Conservation (phyloP, 108 stramenopile species). For the Asterionellopsis glacialis region DNA sequence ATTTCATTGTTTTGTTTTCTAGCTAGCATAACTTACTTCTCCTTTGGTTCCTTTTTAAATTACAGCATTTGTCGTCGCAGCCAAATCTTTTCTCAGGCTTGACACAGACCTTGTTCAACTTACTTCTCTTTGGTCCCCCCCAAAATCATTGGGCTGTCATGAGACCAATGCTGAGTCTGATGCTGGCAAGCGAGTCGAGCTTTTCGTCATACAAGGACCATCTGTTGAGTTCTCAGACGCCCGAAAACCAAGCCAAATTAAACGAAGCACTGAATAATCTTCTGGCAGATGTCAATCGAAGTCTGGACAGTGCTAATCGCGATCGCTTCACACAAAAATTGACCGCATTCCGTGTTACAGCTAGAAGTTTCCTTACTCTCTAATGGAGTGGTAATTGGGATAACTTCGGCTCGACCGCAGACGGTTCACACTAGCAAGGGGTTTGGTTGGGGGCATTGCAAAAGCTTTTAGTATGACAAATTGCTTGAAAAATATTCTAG, state of each 20-base stretch:
- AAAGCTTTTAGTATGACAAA: no score
- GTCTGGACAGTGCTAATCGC: conserved; percentile 91
- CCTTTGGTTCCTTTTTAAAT: background rate
- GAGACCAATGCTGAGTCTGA: conserved; percentile 95
- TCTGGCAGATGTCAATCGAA: conserved; percentile 84
- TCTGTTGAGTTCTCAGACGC: conserved; percentile 84
- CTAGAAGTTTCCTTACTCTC: conserved; percentile 87
- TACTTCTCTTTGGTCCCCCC: conserved; percentile 90
- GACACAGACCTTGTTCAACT: conserved; percentile 92
- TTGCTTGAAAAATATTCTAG: no score
- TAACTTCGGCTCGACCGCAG: no score
- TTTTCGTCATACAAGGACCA: conserved; percentile 91
- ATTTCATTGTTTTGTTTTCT: background rate
- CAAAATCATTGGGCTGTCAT: conserved; percentile 98
- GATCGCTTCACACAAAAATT: conserved; percentile 96
- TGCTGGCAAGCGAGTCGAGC: conserved; percentile 90
- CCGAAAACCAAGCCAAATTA: conserved; percentile 84
- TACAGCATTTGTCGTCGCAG: conserved; percentile 77
- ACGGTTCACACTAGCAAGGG: no score
- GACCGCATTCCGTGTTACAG: conserved; percentile 92
- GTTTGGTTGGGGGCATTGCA: no score
- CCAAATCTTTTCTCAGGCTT: conserved; percentile 88
- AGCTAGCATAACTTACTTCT: background rate
- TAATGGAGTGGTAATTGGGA: conserved; percentile 16
- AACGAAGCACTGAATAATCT: conserved; percentile 90